Percentiles rank a stretch among this genome's conserved stretches.
phyloP scores from a whole-genome alignment of 768 basidiomycete species.

The Boletus rubropictus region DNA sequence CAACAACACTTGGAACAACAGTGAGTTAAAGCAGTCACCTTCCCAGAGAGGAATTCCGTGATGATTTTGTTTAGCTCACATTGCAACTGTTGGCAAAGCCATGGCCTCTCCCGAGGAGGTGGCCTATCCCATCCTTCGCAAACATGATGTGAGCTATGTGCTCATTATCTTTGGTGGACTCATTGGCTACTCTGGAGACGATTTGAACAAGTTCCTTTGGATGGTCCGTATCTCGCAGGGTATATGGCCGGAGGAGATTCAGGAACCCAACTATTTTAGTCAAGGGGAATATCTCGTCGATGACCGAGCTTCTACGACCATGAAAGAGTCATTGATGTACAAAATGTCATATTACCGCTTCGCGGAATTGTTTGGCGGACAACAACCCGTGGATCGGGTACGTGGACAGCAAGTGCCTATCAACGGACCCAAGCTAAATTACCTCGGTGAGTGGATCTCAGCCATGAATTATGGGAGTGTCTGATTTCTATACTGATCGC shows the following conservation, averaged over 20 bases:
- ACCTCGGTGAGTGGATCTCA: conserved; percentile 56
- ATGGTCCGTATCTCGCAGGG: conserved; percentile 95
- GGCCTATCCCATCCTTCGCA: conserved; percentile 93
- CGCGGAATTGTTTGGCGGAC: conserved; percentile 77
- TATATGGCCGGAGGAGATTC: conserved; percentile 97
- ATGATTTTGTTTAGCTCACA: conserved; percentile 59
- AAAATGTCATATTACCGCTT: conserved; percentile 99
- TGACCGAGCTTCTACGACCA: conserved; percentile 72
- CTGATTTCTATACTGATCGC: conserved; percentile 1
- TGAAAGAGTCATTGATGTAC: conserved; percentile 98
- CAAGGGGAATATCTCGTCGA: conserved; percentile 93
- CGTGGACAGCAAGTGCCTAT: conserved; percentile 79
- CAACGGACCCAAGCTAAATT: conserved; percentile 76
- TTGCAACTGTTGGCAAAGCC: conserved; percentile 97
- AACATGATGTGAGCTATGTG: conserved; percentile 97
- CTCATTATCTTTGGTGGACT: conserved; percentile 96
- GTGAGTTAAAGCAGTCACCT: conserved; percentile 41
- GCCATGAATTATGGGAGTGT: background rate
- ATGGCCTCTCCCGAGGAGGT: conserved; percentile 94
- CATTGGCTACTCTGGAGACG: conserved; percentile 95
- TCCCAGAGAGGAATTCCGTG: conserved; percentile 3
- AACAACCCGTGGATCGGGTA: conserved; percentile 76
- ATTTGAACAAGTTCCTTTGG: conserved; percentile 99
- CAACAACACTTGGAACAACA: conserved; percentile 99
- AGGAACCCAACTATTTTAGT: conserved; percentile 92